Base-by-base conservation (phyloP, 2,329 filamentous ascomycete genomes). In the Cryphonectria carpinicola region DNA sequence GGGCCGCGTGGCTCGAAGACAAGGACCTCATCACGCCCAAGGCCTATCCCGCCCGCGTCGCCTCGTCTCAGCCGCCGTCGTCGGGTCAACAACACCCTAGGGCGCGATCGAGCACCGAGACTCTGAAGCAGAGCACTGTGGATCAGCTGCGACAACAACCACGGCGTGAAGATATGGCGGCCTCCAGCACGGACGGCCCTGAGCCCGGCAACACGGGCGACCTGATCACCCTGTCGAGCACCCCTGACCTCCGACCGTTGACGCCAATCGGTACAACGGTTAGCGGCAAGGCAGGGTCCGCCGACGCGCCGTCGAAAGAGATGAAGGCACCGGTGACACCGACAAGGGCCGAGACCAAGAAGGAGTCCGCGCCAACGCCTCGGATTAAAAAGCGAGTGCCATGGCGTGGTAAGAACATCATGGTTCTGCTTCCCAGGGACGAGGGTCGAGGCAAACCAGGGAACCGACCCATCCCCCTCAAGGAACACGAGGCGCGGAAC, bases 361-460 rank as follows among this genome's bases (percentile, higher is more conserved):
- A 81, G 67, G 81, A 82, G 37, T 77, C 81, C 7, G 79, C 81
- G 3, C 79, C 81, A 63, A 87, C 87, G 7, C 88, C 88, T n/a
- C 83, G 88, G 17, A 73, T 88, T 10, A 93, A 87, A 81, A 94
- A 92, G 79, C 93, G 91, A 81, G 84, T 95, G 2, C 85, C 87
- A 62, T 94, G 92, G 91, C 91, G 87, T 76, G 91, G 90, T 19
- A 94, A 93, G 81, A 90, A 88, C 71, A 93, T 93, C 67, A 80
- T 93, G 75, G 89, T 95, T 60, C 83, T 90, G 37, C 81, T 95
- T 28, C 93, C 92, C 7, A 82, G 87, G 62, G 89, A 93, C 72
- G 90, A 92, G 67, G 85, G 88, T 67, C 86, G 91, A 74, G 91
- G 91, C 28, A 84, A 86, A 60, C 82, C 83, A 1, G 87, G 87